Base-by-base conservation (phyloP, 352 stramenopile species). In the Globisporangium nodosum region DNA sequence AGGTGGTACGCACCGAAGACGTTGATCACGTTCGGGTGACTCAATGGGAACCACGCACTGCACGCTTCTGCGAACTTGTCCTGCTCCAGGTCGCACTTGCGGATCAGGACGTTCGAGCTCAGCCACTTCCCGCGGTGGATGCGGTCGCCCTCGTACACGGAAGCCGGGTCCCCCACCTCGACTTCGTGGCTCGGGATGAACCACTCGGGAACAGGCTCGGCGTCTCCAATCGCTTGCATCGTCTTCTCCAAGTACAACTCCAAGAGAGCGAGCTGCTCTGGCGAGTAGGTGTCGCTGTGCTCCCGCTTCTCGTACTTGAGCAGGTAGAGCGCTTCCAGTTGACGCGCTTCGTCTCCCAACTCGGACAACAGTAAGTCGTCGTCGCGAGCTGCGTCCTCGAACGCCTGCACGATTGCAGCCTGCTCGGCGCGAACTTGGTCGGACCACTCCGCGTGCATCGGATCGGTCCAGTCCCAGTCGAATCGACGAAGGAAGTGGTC, bases 11-110 rank as follows among this genome's bases (percentile, higher is more conserved):
- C 65, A 1, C 65, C 70, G 30, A 68, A 68, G 70, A 98, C 82
- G 27, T 78, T 66, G 0, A 98, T 77, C 47, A 98, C 70, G 64
- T 96, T 93, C 11, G 73, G 73, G 63, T 98, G 92, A 2, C 72
- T 63, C 0, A 97, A 62, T 20, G 80, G 81, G 56, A 94, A 93
- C 90, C 97, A 97, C 5, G 40, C 16, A 16, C 94, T 77, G 9
- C 53, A 96, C 92, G 51, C 96, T 86, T 68, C 3, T 20, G 58
- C 31, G 54, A 77, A n/a, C 21, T 56, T 45, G 56, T 60, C 16
- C 53, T 30, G 4, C 47, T 51, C 2, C 57, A 65, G 8, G 52
- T 40, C 16, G 47, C 45, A 5, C 12, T 47, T 15, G 27, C n/a
- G 3, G 7, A 61, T 13, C 27, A 53, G 16, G 39, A 61, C 31